A percentile compares a stretch with the other conserved stretches of the same genome.
Conservation (phyloP, 805 yeast genomes). For the Ogataea trehalophila region DNA sequence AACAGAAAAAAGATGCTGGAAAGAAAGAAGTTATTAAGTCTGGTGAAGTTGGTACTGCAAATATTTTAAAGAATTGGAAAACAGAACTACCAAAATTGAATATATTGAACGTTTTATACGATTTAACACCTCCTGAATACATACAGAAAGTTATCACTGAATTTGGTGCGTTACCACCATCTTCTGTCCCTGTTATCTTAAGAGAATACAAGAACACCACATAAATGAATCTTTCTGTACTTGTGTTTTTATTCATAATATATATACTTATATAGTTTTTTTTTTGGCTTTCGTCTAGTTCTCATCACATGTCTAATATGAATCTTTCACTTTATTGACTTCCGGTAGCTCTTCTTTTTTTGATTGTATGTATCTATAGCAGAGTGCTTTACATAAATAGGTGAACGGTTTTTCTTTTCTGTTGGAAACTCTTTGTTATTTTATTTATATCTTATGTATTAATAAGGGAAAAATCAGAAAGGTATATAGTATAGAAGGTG, state of each 20-base stretch:
- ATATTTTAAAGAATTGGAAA: slow-evolving; percentile 61
- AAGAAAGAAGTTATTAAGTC: slow-evolving; percentile 20
- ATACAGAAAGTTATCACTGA: slow-evolving; percentile 95
- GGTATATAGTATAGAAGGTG: neutral
- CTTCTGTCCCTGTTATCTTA: slow-evolving; percentile 95
- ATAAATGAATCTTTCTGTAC: slow-evolving; percentile 1
- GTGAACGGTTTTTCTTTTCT: too few species aligned
- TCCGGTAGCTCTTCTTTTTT: too few species aligned
- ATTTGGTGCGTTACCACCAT: slow-evolving; percentile 93
- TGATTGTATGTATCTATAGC: too few species aligned
- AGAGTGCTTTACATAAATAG: too few species aligned
- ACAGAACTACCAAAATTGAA: slow-evolving; percentile 50
- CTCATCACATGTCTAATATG: too few species aligned
- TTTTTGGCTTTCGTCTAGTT: neutral
- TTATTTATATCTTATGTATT: neutral
- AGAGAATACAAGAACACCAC: slow-evolving; percentile 74
- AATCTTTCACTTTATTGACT: too few species aligned
- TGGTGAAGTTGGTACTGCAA: slow-evolving; percentile 28
- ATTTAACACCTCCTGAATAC: slow-evolving; percentile 88
- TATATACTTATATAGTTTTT: neutral
- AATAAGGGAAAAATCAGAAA: neutral
- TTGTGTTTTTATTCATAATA: neutral
- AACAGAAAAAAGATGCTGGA: slow-evolving; percentile 23
- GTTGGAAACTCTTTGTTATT: too few species aligned
- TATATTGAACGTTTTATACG: slow-evolving; percentile 83